Evolutionary conservation across 2,329 filamentous ascomycete species (phyloP).

Genomic region (Paraphoma sp.): DNA sequence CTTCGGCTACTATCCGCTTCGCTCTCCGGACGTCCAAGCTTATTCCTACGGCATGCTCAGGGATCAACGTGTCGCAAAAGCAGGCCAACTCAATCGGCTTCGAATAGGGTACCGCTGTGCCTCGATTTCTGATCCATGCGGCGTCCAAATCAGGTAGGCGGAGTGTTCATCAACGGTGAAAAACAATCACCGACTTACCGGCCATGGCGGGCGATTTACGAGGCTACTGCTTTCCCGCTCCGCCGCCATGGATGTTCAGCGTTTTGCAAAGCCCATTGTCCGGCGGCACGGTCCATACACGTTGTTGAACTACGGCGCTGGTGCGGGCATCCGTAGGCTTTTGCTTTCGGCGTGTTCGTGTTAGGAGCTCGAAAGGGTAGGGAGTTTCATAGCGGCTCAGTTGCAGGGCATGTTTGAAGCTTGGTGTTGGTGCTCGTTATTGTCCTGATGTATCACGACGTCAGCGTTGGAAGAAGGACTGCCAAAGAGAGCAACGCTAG

Average conservation of each 20-base stretch:
- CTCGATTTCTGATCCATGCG: conserved; percentile 1
- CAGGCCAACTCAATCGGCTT: conserved; percentile 2
- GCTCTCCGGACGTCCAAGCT: conserved; percentile 5
- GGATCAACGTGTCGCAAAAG: conserved; percentile 11
- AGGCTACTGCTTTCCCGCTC: background rate
- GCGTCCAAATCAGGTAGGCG: background rate
- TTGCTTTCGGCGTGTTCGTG: conserved; percentile 5
- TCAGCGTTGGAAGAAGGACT: conserved; percentile 10
- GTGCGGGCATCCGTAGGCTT: conserved; percentile 27
- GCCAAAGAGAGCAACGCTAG: background rate
- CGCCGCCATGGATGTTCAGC: background rate
- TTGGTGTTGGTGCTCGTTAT: background rate
- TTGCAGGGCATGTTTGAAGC: background rate
- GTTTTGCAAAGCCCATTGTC: background rate
- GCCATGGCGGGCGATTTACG: conserved; percentile 10
- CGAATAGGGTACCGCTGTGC: conserved; percentile 1
- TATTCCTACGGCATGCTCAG: conserved; percentile 1
- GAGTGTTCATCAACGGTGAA: conserved; percentile 14
- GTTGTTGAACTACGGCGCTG: conserved; percentile 11
- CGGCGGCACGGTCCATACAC: conserved; percentile 4
- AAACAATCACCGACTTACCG: conserved; percentile 23
- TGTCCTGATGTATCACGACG: conserved; percentile 15
- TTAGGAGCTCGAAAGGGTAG: background rate
- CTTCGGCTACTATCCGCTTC: conserved; percentile 16
- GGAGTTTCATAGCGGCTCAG: too few species aligned